Evolutionary conservation across 345 rosid genomes (phyloP), one percentile per base, ranked within the genome.

Genomic region (Gossypium bickii): DNA sequence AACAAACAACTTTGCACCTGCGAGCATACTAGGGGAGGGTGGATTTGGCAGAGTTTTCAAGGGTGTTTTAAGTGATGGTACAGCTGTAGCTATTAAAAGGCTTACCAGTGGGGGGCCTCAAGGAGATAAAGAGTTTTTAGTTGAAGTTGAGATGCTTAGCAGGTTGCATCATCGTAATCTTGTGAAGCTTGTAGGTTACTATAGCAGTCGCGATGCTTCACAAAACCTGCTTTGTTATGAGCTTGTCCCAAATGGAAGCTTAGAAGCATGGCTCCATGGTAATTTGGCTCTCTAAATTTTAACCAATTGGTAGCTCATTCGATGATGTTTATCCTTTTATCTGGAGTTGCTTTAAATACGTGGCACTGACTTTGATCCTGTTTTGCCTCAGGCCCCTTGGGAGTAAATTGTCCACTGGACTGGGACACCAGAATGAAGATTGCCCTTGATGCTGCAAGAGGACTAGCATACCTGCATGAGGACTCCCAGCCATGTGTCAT

Each of bases 191-290:
- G 98, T 93, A 57, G 99, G 99, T 82, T 95, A 95, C 86, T 91
- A 89, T 78, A 91, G 93, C 76, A 93, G 82, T 77, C 94, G 92
- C 2, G 98, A 95, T 75, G 82, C 98, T 83, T 91, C 96, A 55
- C 98, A 95, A 67, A 89, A 95, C 83, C 86, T 95, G 34, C 93
- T 95, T 65, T 95, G 97, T 80, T 95, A 95, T 68, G 99, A 95
- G 82, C 99, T 95, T 71, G 93, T 95, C 78, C 94, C 98, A 76
- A 95, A 95, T 83, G 98, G 99, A 77, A 95, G 97, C 78, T 85
- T 95, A 27, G 99, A 95, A 83, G 91, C 94, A 70, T 95, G 98
- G 99, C 94, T 95, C 74, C 99, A 95, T 79, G 99, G 99, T 95
- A 86, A 82, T 69, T 69, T 70, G 11, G 67, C 77, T 67, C 52